Evolutionary conservation across 2,329 filamentous ascomycete species (phyloP), one percentile per base, ranked within the genome.

Genomic region (Hansfordia pulvinata): DNA sequence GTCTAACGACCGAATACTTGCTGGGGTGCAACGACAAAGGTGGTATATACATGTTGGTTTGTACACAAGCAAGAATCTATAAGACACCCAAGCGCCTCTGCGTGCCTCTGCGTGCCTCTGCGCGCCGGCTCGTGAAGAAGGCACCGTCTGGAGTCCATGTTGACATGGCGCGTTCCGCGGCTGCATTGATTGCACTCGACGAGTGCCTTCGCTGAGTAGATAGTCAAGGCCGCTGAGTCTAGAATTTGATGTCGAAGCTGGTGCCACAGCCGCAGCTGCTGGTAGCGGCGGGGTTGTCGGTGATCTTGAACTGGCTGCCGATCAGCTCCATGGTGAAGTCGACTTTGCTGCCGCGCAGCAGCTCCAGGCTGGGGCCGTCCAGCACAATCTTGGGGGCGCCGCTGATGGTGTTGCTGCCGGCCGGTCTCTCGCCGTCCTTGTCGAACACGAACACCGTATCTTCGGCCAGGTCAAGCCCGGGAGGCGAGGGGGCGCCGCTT

Each of bases 211-310:
- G n/a, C n/a, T n/a, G n/a, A n/a, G n/a, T n/a, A n/a, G n/a, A n/a
- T n/a, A n/a, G n/a, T n/a, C n/a, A n/a, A n/a, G n/a, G n/a, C n/a
- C n/a, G n/a, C n/a, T n/a, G n/a, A 16, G 10, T 31, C 37, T 56
- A 76, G 49, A 69, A 54, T 48, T 86, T 84, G 38, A 96, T 84
- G 56, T 96, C 90, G 54, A 98, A 98, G 49, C 88, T 96, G 10
- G 88, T 94, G 6, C 90, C 90, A 53, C 90, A 98, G 2, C 90
- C 90, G 58, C 90, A 98, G 50, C 82, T 93, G 54, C 86, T 96
- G 31, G 80, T 84, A 4, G 90, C 90, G 20, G 74, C 62, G 0
- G 90, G 90, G 46, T 96, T 98, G 42, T 93, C 86, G 33, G 84
- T 76, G 44, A 98, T 85, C 63, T 93, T 93, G 54, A 98, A 98